These are phyloP conservation scores for Ambrosiella beaveri DNA, from an alignment of 2,329 filamentous ascomycete species.

Conservation along the genomic window DNA sequence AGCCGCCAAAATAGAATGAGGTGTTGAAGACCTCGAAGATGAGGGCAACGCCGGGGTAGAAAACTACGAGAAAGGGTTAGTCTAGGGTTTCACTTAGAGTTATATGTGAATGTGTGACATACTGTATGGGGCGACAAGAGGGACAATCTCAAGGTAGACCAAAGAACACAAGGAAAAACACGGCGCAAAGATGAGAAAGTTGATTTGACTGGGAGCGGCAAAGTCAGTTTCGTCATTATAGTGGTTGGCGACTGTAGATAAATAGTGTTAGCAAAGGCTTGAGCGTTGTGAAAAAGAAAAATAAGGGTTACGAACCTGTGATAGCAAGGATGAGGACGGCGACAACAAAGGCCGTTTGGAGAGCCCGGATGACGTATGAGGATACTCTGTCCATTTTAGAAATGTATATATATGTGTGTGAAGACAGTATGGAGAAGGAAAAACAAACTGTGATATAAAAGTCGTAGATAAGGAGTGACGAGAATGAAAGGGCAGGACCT, in stretches of 20 bases:
- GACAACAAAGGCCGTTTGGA: conserved; percentile 29
- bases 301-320: conserved; percentile 26
- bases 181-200: conserved; percentile 39
- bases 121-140: conserved; percentile 28
- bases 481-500: conserved; percentile 11
- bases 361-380: conserved; percentile 21
- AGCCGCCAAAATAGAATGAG: conserved; percentile 41
- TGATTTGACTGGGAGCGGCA: conserved; percentile 36
- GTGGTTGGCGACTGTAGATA: conserved; percentile 39
- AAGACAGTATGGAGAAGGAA: neutral
- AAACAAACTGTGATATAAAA: neutral
- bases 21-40: conserved; percentile 34
- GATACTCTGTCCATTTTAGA: neutral
- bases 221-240: conserved; percentile 38
- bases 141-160: conserved; percentile 33
- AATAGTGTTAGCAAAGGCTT: neutral
- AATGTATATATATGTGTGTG: too few species aligned
- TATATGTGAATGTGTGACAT: conserved; percentile 14
- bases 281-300: neutral
- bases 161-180: conserved; percentile 38
- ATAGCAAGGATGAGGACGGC: conserved; percentile 30
- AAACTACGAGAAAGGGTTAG: conserved; percentile 18
- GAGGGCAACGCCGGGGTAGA: conserved; percentile 32
- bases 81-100: neutral
- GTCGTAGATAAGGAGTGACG: conserved; percentile 12